Conservation (phyloP, 331 rosid species). For the Pyracantha coccinea region DNA sequence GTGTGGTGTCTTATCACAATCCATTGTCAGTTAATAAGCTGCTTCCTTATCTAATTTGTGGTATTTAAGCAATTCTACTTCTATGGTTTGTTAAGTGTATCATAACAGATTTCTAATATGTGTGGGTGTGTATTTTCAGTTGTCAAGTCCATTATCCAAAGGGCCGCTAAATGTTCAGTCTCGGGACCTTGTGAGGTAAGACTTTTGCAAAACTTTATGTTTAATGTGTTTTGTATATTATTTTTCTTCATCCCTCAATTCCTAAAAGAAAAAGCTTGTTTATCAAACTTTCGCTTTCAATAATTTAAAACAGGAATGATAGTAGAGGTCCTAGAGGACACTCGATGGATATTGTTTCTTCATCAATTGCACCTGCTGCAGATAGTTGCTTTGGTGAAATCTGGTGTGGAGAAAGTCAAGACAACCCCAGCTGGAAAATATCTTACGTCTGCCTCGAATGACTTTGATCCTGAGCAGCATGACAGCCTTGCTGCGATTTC, state of each 20-base stretch:
- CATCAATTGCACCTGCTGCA: conserved; percentile 38
- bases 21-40: neutral
- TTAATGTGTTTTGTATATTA: no score
- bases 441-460: conserved; percentile 91
- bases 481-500: conserved; percentile 98
- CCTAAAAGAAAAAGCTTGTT: conserved; percentile 3
- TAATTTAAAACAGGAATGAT: conserved; percentile 48
- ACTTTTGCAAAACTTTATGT: neutral
- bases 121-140: conserved; percentile 34
- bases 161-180: conserved; percentile 52
- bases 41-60: neutral
- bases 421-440: conserved; percentile 98
- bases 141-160: conserved; percentile 58
- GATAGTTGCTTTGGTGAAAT: conserved; percentile 82
- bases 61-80: neutral
- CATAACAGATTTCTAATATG: conserved; percentile 14
- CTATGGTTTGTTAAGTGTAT: conserved; percentile 8
- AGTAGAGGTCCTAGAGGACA: conserved; percentile 43
- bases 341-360: conserved; percentile 52
- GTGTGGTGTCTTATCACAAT: neutral
- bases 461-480: conserved; percentile 89
- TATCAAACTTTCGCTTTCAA: conserved; percentile 14
- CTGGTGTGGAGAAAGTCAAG: conserved; percentile 59
- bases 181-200: conserved; percentile 59
- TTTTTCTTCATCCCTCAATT: neutral